Evolutionary conservation across 257 asterid genomes (phyloP).

Genomic region (Asclepias syriaca): DNA sequence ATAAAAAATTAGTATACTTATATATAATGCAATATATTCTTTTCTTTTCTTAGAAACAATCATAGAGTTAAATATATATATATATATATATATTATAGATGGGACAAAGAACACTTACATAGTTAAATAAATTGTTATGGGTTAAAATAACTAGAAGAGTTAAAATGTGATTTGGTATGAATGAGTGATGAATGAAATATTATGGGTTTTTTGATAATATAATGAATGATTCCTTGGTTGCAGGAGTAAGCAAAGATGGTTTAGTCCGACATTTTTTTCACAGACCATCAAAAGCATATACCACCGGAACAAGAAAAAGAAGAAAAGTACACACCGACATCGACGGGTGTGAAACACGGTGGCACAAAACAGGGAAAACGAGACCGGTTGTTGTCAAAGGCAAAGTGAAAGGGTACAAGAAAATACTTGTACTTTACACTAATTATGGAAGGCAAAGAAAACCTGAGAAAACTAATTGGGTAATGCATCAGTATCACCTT

Average conservation of each 20-base stretch:
- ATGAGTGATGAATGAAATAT: not conserved
- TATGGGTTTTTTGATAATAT: not conserved
- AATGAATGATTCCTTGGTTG: conserved; percentile 4
- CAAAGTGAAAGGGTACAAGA: conserved; percentile 44
- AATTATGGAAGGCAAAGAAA: conserved; percentile 43
- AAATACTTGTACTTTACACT: conserved; percentile 42
- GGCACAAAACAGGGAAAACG: conserved; percentile 50
- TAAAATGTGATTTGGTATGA: too few species aligned
- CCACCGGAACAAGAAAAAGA: conserved; percentile 42
- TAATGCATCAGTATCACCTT: conserved; percentile 48
- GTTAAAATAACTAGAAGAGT: too few species aligned
- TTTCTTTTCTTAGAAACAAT: too few species aligned
- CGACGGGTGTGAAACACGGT: conserved; percentile 38
- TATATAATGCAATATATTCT: too few species aligned
- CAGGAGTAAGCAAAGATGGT: conserved; percentile 41
- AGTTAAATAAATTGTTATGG: too few species aligned
- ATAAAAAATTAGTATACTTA: too few species aligned
- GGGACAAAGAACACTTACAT: too few species aligned
- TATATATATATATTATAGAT: too few species aligned
- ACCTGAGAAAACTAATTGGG: conserved; percentile 49
- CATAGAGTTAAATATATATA: too few species aligned
- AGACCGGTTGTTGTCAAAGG: conserved; percentile 33
- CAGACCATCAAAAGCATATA: conserved; percentile 47
- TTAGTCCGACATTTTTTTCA: conserved; percentile 40
- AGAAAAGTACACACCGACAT: conserved; percentile 39